Evolutionary conservation across 2,329 filamentous ascomycete species (phyloP).

Genomic region (Cercospora zeina): DNA sequence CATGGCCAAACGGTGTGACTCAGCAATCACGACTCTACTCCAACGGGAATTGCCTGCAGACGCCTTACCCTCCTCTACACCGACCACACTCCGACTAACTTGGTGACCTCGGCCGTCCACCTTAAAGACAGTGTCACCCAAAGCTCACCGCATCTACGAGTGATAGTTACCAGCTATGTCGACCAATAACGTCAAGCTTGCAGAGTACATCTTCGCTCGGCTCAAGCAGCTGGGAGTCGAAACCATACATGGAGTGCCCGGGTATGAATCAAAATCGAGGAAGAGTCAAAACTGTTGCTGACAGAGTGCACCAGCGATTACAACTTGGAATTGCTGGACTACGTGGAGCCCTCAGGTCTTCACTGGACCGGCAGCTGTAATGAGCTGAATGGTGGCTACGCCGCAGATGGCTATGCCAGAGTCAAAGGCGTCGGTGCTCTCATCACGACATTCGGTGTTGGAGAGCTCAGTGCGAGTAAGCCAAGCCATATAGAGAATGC

Average conservation of each 20-base stretch:
- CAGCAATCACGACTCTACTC: neutral
- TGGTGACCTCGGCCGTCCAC: neutral
- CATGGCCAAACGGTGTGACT: neutral
- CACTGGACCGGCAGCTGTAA: slow-evolving; percentile 52
- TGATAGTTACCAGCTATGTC: slow-evolving; percentile 12
- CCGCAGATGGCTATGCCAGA: slow-evolving; percentile 23
- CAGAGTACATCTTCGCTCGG: slow-evolving; percentile 25
- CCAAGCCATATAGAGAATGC: neutral
- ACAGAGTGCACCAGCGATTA: slow-evolving; percentile 43
- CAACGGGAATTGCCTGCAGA: neutral
- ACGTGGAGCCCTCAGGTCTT: slow-evolving; percentile 55
- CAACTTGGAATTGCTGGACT: slow-evolving; percentile 56
- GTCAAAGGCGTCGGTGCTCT: slow-evolving; percentile 43
- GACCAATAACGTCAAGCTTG: slow-evolving; percentile 17
- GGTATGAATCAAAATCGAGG: slow-evolving; percentile 24
- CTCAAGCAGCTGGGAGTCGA: slow-evolving; percentile 22
- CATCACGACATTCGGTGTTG: slow-evolving; percentile 63
- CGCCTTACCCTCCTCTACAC: neutral
- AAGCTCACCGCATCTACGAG: neutral
- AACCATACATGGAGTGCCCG: slow-evolving; percentile 37
- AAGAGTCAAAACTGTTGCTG: neutral
- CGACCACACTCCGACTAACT: slow-evolving; percentile 5
- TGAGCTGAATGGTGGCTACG: slow-evolving; percentile 23
- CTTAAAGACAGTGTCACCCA: neutral
- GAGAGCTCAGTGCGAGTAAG: slow-evolving; percentile 47